A percentile compares a stretch with the other conserved stretches of the same genome.
These are phyloP conservation scores for Ceratopteris richardii DNA, from an alignment of 75 land plant genomes.

Conservation along the genomic window DNA sequence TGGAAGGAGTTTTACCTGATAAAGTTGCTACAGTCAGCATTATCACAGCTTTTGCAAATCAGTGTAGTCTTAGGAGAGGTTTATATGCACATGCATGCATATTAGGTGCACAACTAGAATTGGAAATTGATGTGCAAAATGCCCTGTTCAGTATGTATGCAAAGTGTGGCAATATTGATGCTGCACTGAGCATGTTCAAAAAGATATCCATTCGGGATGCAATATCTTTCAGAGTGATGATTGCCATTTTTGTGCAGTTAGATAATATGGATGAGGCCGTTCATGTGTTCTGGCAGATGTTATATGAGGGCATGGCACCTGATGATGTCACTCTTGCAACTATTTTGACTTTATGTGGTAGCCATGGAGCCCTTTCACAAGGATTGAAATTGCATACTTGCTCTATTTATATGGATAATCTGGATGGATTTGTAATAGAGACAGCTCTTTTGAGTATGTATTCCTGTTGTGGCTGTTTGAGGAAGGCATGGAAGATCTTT, in stretches of 20 bases:
- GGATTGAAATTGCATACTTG: constrained; percentile 32
- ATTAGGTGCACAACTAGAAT: not conserved
- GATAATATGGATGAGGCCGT: constrained; percentile 37
- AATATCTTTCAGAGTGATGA: constrained; percentile 54
- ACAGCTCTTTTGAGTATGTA: constrained; percentile 1
- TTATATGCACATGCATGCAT: not conserved
- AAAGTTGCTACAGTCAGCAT: not conserved
- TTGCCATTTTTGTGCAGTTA: constrained; percentile 54
- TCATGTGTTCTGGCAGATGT: constrained; percentile 40
- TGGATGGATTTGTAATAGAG: not conserved
- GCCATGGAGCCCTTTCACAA: constrained; percentile 26
- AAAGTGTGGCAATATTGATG: constrained; percentile 37
- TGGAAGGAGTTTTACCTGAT: not conserved
- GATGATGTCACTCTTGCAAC: constrained; percentile 38
- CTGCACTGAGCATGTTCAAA: constrained; percentile 45
- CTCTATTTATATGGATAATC: constrained; percentile 5
- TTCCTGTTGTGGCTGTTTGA: not conserved
- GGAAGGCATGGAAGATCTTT: not conserved
- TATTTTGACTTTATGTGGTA: constrained; percentile 42
- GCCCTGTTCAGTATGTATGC: constrained; percentile 59
- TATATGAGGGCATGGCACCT: constrained; percentile 20
- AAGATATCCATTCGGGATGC: constrained; percentile 26
- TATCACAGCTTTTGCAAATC: not conserved
- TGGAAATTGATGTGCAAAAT: constrained; percentile 33
- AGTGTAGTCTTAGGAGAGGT: not conserved